phyloP scores from a whole-genome alignment of 225 moss, liverwort and hornwort genomes.

The Ulota crispa region DNA sequence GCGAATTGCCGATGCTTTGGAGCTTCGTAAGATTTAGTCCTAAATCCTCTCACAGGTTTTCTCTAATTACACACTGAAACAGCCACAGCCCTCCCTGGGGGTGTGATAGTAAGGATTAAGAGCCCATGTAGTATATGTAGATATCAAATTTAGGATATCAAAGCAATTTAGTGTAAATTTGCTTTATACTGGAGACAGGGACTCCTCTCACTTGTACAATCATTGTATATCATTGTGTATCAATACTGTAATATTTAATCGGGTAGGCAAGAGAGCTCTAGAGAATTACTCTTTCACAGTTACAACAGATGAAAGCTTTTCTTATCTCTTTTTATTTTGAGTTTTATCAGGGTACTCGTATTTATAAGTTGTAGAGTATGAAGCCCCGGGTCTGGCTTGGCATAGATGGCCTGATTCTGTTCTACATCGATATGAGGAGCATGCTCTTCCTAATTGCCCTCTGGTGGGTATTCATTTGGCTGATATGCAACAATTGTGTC shows the following conservation, averaged over 20 bases:
- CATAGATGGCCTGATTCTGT: constrained; percentile 24
- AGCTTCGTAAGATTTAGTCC: constrained; percentile 33
- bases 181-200: constrained; percentile 27
- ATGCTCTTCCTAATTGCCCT: neutral
- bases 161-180: constrained; percentile 1
- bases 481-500: constrained; percentile 12
- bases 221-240: constrained; percentile 39
- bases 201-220: constrained; percentile 38
- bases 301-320: constrained; percentile 24
- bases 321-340: too few relatives aligned
- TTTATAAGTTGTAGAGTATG: constrained; percentile 22
- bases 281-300: constrained; percentile 17
- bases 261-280: constrained; percentile 3
- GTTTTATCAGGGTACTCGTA: neutral
- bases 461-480: constrained; percentile 6
- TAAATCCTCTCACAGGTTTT: too few relatives aligned
- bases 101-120: constrained; percentile 3
- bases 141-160: constrained; percentile 29
- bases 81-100: too few relatives aligned
- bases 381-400: constrained; percentile 21
- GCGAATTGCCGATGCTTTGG: constrained; percentile 61
- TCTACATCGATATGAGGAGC: constrained; percentile 9
- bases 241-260: constrained; percentile 18
- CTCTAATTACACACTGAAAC: too few relatives aligned
- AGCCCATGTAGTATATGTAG: constrained; percentile 38